Conservation (phyloP, 208 protist genomes). For the Wallacemonas sp. region DNA sequence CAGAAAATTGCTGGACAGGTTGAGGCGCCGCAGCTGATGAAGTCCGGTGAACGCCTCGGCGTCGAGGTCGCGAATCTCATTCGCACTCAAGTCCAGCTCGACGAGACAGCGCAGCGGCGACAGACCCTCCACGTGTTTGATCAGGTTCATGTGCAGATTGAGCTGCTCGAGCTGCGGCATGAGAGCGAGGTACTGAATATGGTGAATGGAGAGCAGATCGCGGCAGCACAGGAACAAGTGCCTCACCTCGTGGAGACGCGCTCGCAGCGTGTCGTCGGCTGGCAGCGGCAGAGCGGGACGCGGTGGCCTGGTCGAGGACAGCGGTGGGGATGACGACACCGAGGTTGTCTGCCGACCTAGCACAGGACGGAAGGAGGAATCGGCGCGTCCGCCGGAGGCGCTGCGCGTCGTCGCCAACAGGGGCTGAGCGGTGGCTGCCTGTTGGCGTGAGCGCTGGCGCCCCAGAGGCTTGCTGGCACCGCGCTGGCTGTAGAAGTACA, state of each 20-base stretch:
- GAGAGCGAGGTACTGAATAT: conserved; percentile 59
- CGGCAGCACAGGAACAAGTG: conserved; percentile 68
- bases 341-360: too few relatives aligned
- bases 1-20: conserved; percentile 77
- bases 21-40: conserved; percentile 51
- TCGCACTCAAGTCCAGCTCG: conserved; percentile 80
- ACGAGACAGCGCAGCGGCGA: conserved; percentile 50
- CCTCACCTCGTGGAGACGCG: conserved; percentile 5
- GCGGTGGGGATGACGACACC: too few relatives aligned
- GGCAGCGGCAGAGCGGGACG: too few relatives aligned
- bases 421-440: not conserved
- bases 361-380: too few relatives aligned
- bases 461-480: conserved; percentile 9
- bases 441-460: conserved; percentile 3
- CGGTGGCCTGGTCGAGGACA: too few relatives aligned
- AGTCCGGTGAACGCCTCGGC: conserved; percentile 50
- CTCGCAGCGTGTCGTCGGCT: not conserved
- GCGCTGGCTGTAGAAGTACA: conserved; percentile 3
- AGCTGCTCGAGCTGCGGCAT: conserved; percentile 61
- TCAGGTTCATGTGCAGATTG: conserved; percentile 82
- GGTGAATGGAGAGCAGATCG: conserved; percentile 58
- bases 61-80: conserved; percentile 56
- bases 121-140: conserved; percentile 45
- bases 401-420: too few relatives aligned
- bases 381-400: too few relatives aligned